Percentiles rank a stretch among this genome's conserved stretches.
These are phyloP conservation scores for Lachancea sp. DNA, from an alignment of 805 yeast species.

Conservation along the genomic window DNA sequence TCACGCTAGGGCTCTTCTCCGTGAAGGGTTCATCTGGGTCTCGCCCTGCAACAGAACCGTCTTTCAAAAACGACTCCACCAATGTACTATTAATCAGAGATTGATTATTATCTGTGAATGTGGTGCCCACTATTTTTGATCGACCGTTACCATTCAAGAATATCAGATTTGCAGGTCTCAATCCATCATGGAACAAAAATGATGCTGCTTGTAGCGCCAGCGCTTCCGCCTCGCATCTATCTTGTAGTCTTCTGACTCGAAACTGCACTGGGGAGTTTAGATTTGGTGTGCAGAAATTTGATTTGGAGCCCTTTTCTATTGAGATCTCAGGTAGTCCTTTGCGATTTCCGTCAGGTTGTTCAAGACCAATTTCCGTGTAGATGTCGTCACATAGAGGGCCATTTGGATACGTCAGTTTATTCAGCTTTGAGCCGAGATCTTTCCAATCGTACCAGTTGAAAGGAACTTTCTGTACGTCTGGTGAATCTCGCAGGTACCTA, in stretches of 20 bases:
- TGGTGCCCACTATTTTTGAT: background rate
- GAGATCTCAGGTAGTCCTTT: background rate
- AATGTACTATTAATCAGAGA: constrained; percentile 1
- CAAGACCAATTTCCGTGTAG: background rate
- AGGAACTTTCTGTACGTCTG: background rate
- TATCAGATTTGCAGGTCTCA: background rate
- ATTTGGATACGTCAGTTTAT: background rate
- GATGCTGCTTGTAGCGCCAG: constrained; percentile 5
- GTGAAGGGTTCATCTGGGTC: too few relatives aligned
- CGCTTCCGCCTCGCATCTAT: background rate
- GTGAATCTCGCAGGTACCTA: background rate
- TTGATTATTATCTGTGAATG: background rate
- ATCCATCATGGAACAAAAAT: background rate
- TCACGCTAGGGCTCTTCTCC: too few relatives aligned
- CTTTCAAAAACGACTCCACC: background rate
- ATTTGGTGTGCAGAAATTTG: background rate
- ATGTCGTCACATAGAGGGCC: constrained; percentile 1
- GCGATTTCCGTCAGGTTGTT: background rate
- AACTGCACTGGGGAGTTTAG: background rate
- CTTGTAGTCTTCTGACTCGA: background rate
- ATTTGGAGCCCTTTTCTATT: background rate
- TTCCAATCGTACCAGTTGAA: constrained; percentile 11
- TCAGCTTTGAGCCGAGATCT: constrained; percentile 1
- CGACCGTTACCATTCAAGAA: background rate
- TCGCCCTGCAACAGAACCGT: background rate